These are phyloP conservation scores for Gonium pectorale DNA, from an alignment of 139 green algal genomes.

Conservation along the genomic window DNA sequence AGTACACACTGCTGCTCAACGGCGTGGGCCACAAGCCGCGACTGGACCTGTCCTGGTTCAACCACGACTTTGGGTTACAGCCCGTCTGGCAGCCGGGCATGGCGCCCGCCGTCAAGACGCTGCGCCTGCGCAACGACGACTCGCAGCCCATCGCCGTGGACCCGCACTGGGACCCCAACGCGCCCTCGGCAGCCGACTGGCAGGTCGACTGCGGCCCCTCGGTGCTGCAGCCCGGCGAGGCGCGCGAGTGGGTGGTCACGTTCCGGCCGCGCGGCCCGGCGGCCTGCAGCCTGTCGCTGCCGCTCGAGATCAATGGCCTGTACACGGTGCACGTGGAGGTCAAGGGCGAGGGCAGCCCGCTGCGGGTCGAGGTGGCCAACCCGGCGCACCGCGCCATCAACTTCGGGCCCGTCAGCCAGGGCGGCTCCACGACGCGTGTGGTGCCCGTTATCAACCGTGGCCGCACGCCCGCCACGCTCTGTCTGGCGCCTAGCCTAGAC, in stretches of 20 bases:
- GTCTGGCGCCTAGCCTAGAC: conserved; percentile 48
- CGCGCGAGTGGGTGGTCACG: conserved; percentile 57
- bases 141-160: conserved; percentile 63
- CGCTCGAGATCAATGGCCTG: conserved; percentile 83
- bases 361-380: conserved; percentile 76
- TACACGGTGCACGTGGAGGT: conserved; percentile 76
- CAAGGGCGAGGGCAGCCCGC: conserved; percentile 67
- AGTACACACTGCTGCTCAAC: conserved; percentile 72
- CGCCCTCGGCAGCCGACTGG: conserved; percentile 18
- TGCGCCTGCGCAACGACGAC: conserved; percentile 80
- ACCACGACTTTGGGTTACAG: conserved; percentile 78
- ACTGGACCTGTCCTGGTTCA: conserved; percentile 73
- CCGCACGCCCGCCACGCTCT: conserved; percentile 59
- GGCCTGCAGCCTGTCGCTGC: conserved; percentile 57
- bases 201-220: conserved; percentile 55
- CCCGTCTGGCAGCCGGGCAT: conserved; percentile 75
- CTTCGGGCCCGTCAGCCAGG: conserved; percentile 66
- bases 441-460: conserved; percentile 73
- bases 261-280: conserved; percentile 66
- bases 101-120: conserved; percentile 46
- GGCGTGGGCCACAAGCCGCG: conserved; percentile 78
- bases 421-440: conserved; percentile 41
- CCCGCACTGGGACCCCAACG: conserved; percentile 45
- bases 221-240: conserved; percentile 73
- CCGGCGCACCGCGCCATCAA: conserved; percentile 63